phyloP scores from a whole-genome alignment of 2,329 filamentous ascomycete species.

The Mycocentrospora acerina region DNA sequence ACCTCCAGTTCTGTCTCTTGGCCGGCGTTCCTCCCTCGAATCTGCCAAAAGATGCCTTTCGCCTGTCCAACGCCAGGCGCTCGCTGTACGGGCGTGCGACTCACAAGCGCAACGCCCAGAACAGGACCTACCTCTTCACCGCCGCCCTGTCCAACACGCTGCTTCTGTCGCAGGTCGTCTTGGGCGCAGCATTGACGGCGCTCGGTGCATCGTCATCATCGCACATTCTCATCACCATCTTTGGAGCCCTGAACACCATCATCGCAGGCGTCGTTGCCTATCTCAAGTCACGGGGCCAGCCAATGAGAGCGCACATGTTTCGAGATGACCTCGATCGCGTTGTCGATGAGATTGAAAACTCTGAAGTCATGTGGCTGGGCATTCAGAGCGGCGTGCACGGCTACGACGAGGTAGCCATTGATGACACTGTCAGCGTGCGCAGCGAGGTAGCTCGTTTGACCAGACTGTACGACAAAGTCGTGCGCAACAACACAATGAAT shows the following conservation, averaged over 20 bases:
- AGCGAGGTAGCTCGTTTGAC: constrained; percentile 22
- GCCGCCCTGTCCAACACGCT: constrained; percentile 41
- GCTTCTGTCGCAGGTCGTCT: constrained; percentile 43
- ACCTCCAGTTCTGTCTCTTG: constrained; percentile 43
- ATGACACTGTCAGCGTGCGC: constrained; percentile 42
- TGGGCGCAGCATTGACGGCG: constrained; percentile 44
- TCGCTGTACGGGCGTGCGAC: constrained; percentile 42
- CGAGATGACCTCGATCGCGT: constrained; percentile 44
- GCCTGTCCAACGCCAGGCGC: constrained; percentile 24
- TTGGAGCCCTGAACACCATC: constrained; percentile 45
- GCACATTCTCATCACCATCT: constrained; percentile 42
- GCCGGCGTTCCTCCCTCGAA: constrained; percentile 38
- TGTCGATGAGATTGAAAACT: constrained; percentile 47
- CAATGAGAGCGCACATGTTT: constrained; percentile 45
- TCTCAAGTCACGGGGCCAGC: constrained; percentile 44
- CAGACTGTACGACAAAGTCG: constrained; percentile 20
- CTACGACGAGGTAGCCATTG: constrained; percentile 50
- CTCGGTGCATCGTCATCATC: constrained; percentile 40
- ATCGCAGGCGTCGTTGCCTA: constrained; percentile 46
- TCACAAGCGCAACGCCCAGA: constrained; percentile 33
- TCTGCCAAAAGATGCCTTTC: constrained; percentile 17
- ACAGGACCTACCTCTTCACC: constrained; percentile 39
- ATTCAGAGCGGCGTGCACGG: constrained; percentile 47
- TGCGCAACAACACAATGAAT: constrained; percentile 23
- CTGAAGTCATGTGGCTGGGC: constrained; percentile 47